phyloP scores from a whole-genome alignment of 2,329 filamentous ascomycete genomes.

The Trichophyton equinum region DNA sequence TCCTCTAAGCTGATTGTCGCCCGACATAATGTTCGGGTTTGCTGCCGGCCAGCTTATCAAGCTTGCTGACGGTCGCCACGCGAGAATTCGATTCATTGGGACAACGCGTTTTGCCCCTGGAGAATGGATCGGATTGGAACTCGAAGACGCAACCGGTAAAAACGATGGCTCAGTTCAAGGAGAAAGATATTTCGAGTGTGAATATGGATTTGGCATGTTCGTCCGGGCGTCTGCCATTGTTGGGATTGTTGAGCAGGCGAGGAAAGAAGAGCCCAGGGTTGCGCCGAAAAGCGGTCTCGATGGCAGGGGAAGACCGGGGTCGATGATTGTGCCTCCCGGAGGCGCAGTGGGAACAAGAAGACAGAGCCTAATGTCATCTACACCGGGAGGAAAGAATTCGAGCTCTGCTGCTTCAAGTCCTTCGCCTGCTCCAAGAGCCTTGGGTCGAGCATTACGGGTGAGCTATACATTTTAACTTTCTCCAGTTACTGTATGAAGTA shows the following conservation, averaged over 20 bases:
- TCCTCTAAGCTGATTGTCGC: background rate
- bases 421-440: slow-evolving; percentile 50
- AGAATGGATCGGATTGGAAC: slow-evolving; percentile 81
- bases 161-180: slow-evolving; percentile 89
- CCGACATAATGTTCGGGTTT: slow-evolving; percentile 24
- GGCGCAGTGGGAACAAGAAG: slow-evolving; percentile 27
- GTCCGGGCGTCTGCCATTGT: slow-evolving; percentile 59
- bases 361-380: slow-evolving; percentile 40
- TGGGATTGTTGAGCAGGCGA: slow-evolving; percentile 34
- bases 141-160: slow-evolving; percentile 71
- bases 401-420: slow-evolving; percentile 62
- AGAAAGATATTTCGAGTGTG: slow-evolving; percentile 76
- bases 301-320: slow-evolving; percentile 28
- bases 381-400: slow-evolving; percentile 45
- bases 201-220: slow-evolving; percentile 65
- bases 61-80: slow-evolving; percentile 65
- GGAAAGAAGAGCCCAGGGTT: slow-evolving; percentile 11
- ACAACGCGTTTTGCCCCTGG: slow-evolving; percentile 66
- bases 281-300: slow-evolving; percentile 18
- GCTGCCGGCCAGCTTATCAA: slow-evolving; percentile 59
- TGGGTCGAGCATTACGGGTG: slow-evolving; percentile 29
- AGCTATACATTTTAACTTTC: background rate
- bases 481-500: background rate
- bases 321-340: slow-evolving; percentile 26
- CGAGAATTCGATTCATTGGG: slow-evolving; percentile 69